Base-by-base conservation (phyloP, 2,329 filamentous ascomycete genomes). In the Teratosphaeria pseudoeucalypti region DNA sequence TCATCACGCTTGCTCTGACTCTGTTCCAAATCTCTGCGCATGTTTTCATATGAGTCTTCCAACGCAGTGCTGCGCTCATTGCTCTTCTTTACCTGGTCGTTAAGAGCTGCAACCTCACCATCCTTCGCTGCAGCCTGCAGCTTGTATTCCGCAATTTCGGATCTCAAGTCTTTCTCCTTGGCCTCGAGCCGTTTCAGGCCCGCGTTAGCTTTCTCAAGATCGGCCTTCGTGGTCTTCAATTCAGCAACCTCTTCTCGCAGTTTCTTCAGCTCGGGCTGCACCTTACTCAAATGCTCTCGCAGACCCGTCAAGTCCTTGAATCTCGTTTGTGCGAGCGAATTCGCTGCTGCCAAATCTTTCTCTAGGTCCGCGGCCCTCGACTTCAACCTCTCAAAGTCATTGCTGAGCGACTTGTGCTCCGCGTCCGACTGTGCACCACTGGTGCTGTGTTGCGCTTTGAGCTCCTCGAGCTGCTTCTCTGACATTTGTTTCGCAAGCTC, bases 251-350 rank as follows among this genome's bases (percentile, higher is more conserved):
- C 92, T 55, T 86, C 84, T 7, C 90, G 85, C 23, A 97, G 79
- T 53, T 78, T 86, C 71, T 87, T 88, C 27, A 97, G 77, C 73
- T 99, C 92, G 0, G 90, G 88, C 69, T 96, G 92, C 0, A 88
- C 83, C 71, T 94, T 95, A 65, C 91, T 86, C 34, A 96, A 74
- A 2, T 92, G 79, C 62, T 92, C 88, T 23, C 87, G 83, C 54
- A 96, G 77, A 32, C 95, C 89, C 0, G 86, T 86, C 1, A 96
- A 77, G 61, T 97, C 92, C 72, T 91, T 95, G 78, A 91, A 97
- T 34, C 94, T 82, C 16, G 84, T 87, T 62, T 95, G 87, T 0
- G 94, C 90, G 12, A 97, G 81, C 73, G 95, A 85, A 71, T 96
- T 86, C 0, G 92, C 88, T 2, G 91, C 91, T 1, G 85, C 87